A percentile compares a stretch with the other conserved stretches of the same genome.
These are phyloP conservation scores for Pseudogymnoascus sp. DNA, from an alignment of 2,329 filamentous ascomycete species.

Conservation along the genomic window DNA sequence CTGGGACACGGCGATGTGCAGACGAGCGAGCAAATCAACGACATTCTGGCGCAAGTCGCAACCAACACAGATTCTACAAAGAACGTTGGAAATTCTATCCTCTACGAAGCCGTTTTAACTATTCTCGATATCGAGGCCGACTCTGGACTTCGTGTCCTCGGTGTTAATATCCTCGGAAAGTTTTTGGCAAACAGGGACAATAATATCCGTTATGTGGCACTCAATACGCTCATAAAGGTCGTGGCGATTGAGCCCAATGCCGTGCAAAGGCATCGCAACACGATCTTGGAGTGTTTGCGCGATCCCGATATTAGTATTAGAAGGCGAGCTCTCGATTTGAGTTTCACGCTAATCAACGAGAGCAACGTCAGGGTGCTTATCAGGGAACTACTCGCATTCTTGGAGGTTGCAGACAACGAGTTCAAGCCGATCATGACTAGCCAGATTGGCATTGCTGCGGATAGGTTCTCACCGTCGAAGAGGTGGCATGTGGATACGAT, in stretches of 20 bases:
- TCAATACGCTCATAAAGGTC: slow-evolving; percentile 96
- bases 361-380: slow-evolving; percentile 91
- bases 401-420: slow-evolving; percentile 95
- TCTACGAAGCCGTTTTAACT: slow-evolving; percentile 94
- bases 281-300: slow-evolving; percentile 88
- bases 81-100: slow-evolving; percentile 95
- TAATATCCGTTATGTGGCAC: slow-evolving; percentile 95
- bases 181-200: slow-evolving; percentile 98
- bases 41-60: slow-evolving; percentile 93
- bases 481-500: slow-evolving; percentile 98
- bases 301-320: slow-evolving; percentile 98
- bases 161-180: slow-evolving; percentile 96
- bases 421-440: slow-evolving; percentile 99
- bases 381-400: slow-evolving; percentile 83
- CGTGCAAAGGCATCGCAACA: slow-evolving; percentile 93
- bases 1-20: slow-evolving; percentile 77
- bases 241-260: slow-evolving; percentile 97
- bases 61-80: slow-evolving; percentile 98
- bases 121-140: slow-evolving; percentile 98
- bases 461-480: slow-evolving; percentile 93
- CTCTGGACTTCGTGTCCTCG: slow-evolving; percentile 83
- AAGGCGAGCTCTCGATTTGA: slow-evolving; percentile 87
- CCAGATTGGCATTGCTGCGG: slow-evolving; percentile 94
- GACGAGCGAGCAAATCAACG: slow-evolving; percentile 95
- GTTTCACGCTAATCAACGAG: slow-evolving; percentile 97